Base-by-base conservation (phyloP, 2,329 filamentous ascomycete species). In the Penicillium palitans region DNA sequence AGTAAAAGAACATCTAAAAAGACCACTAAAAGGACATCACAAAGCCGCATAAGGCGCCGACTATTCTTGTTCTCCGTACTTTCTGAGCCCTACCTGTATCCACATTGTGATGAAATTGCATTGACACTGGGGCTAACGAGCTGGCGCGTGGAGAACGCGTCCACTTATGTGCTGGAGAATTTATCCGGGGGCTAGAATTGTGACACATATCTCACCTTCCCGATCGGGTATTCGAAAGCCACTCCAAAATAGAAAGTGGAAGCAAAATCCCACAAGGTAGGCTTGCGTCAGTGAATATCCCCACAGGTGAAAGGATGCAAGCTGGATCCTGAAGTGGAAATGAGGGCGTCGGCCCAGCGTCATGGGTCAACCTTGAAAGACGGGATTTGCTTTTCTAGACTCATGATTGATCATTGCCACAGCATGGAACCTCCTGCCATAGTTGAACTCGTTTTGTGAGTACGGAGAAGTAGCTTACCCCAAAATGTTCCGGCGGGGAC, bases 361-460 rank as follows among this genome's bases (percentile, higher is more conserved):
- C 10, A 15, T 25, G 27, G 40, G 17, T 21, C 7, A 24, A 24
- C 13, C 29, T 35, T 35, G 29, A 4, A 24, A 9, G 15, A 48
- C 6, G n/a, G 40, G n/a, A 49, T 53, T 55, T 53, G 29, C 45
- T 48, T 54, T 58, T 59, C 55, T 61, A 47, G 59, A 52, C 55
- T 15, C 39, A 31, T 10, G 25, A 47, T 45, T 39, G 6, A 54
- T 55, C 46, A 37, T 45, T 57, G 50, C 42, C 35, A 5, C 5
- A 25, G 6, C 25, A 25, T 48, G 62, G 58, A 57, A 57, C 31
- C 37, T 40, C 29, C n/a, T 42, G 17, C 5, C 40, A n/a, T 17
- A 9, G 13, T 37, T 37, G 9, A 46, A 49, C 17, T 40, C 17
- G 7, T 13, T 35, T 15, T 6, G 35, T 41, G 49, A 35, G 24